Conservation (phyloP, 1,284 basidiomycete genomes). For the Salmacisia buchloeana region DNA sequence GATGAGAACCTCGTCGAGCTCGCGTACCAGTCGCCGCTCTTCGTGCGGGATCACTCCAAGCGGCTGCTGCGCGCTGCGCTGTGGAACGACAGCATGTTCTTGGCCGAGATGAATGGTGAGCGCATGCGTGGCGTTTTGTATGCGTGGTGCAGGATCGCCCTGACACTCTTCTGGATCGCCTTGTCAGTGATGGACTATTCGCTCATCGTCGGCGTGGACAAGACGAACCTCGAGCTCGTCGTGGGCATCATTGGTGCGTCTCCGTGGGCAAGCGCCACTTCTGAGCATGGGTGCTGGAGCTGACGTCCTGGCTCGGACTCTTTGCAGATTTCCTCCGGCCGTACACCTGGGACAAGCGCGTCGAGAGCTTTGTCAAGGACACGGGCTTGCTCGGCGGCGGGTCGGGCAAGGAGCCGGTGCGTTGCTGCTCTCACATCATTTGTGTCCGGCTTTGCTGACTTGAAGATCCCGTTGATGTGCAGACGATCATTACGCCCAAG, state of each 20-base stretch:
- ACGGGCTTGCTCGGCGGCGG: slow-evolving; percentile 73
- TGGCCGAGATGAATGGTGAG: slow-evolving; percentile 81
- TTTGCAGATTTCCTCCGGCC: slow-evolving; percentile 74
- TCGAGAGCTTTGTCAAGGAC: slow-evolving; percentile 97
- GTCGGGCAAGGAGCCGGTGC: slow-evolving; percentile 11
- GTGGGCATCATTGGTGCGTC: slow-evolving; percentile 77
- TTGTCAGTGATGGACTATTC: slow-evolving; percentile 83
- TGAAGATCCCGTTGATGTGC: neutral
- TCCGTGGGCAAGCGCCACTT: neutral
- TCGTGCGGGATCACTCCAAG: slow-evolving; percentile 90
- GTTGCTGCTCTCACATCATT: neutral
- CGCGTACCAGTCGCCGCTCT: slow-evolving; percentile 65
- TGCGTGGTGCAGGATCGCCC: neutral
- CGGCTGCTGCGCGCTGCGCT: slow-evolving; percentile 82
- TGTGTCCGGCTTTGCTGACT: neutral
- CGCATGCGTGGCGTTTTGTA: neutral
- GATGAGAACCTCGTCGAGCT: slow-evolving; percentile 84
- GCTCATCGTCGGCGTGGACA: slow-evolving; percentile 75
- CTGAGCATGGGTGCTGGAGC: neutral
- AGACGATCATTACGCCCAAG: slow-evolving; percentile 35
- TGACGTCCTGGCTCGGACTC: neutral
- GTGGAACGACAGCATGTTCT: slow-evolving; percentile 75
- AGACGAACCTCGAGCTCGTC: slow-evolving; percentile 55
- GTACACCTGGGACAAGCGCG: slow-evolving; percentile 95
- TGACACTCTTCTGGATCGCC: neutral